A percentile compares a stretch with the other conserved stretches of the same genome.
phyloP scores from a whole-genome alignment of 2,329 filamentous ascomycete genomes.

The Clarireedia sp. region DNA sequence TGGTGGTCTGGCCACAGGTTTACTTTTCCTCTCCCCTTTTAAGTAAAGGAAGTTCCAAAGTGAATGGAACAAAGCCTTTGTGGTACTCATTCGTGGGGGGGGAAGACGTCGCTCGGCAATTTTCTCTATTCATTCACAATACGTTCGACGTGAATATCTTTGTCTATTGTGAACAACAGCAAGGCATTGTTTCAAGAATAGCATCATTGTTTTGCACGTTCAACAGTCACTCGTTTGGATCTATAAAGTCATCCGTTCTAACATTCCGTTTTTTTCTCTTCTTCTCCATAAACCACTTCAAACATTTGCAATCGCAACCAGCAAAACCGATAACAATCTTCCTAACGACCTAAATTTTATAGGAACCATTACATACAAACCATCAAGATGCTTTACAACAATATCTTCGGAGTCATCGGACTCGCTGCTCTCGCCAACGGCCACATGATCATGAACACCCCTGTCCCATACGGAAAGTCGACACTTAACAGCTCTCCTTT shows the following conservation, averaged over 20 bases:
- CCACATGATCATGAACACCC: slow-evolving; percentile 68
- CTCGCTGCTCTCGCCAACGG: slow-evolving; percentile 55
- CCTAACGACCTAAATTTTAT: not conserved
- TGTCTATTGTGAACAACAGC: not conserved
- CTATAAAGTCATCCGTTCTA: slow-evolving; percentile 3
- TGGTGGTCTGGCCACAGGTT: too few relatives aligned
- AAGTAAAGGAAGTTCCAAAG: too few relatives aligned
- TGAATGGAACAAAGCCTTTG: not conserved
- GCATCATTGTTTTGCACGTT: not conserved
- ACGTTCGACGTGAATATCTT: not conserved
- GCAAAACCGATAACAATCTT: not conserved
- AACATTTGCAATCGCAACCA: not conserved
- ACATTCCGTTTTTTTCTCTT: not conserved
- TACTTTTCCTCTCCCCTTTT: too few relatives aligned
- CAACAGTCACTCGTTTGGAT: not conserved
- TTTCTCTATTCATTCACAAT: not conserved
- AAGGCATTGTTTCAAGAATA: not conserved
- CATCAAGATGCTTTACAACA: slow-evolving; percentile 39
- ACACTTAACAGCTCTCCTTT: slow-evolving; percentile 54
- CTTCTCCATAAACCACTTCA: slow-evolving; percentile 1
- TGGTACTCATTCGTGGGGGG: not conserved
- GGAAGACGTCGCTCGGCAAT: not conserved
- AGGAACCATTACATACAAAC: slow-evolving; percentile 16
- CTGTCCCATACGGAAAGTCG: slow-evolving; percentile 51
- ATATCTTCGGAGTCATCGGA: slow-evolving; percentile 44